Evolutionary conservation across 352 stramenopile species (phyloP).

Genomic region (Phytophthora fragariae): DNA sequence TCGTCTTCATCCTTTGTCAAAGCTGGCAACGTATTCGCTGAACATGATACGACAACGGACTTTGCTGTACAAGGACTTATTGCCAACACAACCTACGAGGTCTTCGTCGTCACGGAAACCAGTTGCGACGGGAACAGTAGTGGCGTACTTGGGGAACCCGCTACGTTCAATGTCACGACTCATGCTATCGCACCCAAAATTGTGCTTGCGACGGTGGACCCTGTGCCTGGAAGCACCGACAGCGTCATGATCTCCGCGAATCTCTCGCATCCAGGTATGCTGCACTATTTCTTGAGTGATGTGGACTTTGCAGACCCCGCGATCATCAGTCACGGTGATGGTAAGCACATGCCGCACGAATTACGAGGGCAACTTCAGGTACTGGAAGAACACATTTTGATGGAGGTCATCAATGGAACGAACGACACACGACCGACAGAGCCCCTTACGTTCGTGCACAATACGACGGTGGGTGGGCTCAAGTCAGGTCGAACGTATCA

Average conservation of each 20-base stretch:
- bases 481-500: slow-evolving; percentile 68
- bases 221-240: slow-evolving; percentile 53
- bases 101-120: slow-evolving; percentile 61
- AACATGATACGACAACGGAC: slow-evolving; percentile 12
- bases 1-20: slow-evolving; percentile 26
- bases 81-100: slow-evolving; percentile 65
- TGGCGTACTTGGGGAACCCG: slow-evolving; percentile 55
- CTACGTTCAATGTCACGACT: slow-evolving; percentile 47
- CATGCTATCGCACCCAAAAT: slow-evolving; percentile 70
- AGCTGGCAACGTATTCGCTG: slow-evolving; percentile 17
- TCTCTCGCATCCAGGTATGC: slow-evolving; percentile 62
- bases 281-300: slow-evolving; percentile 83
- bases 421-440: slow-evolving; percentile 74
- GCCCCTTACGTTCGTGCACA: slow-evolving; percentile 63
- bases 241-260: slow-evolving; percentile 69
- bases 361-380: slow-evolving; percentile 61
- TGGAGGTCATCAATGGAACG: slow-evolving; percentile 78
- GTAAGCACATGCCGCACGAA: slow-evolving; percentile 41
- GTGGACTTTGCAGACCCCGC: slow-evolving; percentile 79
- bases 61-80: slow-evolving; percentile 39
- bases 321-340: slow-evolving; percentile 44
- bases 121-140: slow-evolving; percentile 46
- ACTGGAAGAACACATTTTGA: slow-evolving; percentile 47
- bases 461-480: slow-evolving; percentile 58
- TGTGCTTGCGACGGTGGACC: slow-evolving; percentile 59